Base-by-base conservation (phyloP, 306 rosid genomes). In the Urtica urens region DNA sequence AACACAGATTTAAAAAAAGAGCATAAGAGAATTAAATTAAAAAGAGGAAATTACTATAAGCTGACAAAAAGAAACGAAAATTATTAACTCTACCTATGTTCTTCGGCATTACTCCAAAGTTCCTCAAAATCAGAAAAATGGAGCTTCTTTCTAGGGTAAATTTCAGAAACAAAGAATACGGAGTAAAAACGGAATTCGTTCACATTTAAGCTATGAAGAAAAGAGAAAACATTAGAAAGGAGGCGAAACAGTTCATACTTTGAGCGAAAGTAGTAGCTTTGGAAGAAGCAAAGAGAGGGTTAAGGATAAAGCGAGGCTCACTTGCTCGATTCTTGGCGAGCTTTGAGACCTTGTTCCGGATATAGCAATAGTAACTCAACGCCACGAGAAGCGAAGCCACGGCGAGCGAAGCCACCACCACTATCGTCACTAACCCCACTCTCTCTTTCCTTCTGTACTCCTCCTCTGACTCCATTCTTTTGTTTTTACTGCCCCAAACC, bases 291-390 rank as follows among this genome's bases (percentile, higher is more conserved):
- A 56, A 56, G 29, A 35, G 46, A 49, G 52, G 18, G 42, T 63
- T 51, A 51, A 51, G 56, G 27, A 25, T 45, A 15, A 44, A 42
- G 33, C 26, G 24, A 18, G 15, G 58, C 76, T 66, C 44, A 87
- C 97, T 72, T 57, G 71, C 67, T 5, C n/a, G 10, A 15, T 35
- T 49, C 59, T 65, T 66, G 34, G 70, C 80, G 53, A 74, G 84
- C 42, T 64, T 77, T 51, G 95, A 60, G 63, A 90, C 78, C 61
- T 85, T 77, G 69, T 64, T 69, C 62, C 75, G 69, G 42, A 90
- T 82, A 66, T 85, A 79, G 73, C 95, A 84, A 56, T 90, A 90
- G 76, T 90, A 90, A 63, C 82, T 66, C 60, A 85, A 66, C 21
- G 95, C 92, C 40, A 81, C 81, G 27, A 81, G 64, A 63, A 83